Evolutionary conservation across 208 protist genomes (phyloP).

Genomic region (Trypanosoma conorhini): DNA sequence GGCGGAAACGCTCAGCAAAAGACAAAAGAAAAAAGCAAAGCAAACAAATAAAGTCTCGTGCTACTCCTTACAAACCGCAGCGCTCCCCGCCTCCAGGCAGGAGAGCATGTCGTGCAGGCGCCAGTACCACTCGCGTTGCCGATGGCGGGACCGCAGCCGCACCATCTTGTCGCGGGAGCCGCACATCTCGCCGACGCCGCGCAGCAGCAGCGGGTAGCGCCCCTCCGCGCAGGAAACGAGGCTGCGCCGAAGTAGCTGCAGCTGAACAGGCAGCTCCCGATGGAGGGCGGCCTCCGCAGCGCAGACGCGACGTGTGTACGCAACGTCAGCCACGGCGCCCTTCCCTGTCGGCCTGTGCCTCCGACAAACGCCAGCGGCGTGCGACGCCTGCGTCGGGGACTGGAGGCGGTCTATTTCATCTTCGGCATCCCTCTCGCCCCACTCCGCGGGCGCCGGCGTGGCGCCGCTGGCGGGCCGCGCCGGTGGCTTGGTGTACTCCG

Average conservation of each 20-base stretch:
- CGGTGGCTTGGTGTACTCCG: conserved; percentile 16
- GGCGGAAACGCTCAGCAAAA: background rate
- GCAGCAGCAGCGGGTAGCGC: conserved; percentile 17
- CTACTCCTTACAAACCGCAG: conserved; percentile 10
- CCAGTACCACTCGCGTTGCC: conserved; percentile 25
- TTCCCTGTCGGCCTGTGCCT: background rate
- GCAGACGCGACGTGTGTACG: background rate
- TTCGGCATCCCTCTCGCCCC: background rate
- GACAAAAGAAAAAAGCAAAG: background rate
- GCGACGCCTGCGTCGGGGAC: background rate
- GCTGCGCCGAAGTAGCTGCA: conserved; percentile 16
- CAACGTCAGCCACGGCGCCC: background rate
- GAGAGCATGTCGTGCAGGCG: conserved; percentile 14
- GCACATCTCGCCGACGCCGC: conserved; percentile 10
- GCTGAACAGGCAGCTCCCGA: conserved; percentile 13
- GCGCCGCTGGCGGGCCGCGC: background rate
- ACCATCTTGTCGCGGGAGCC: conserved; percentile 11
- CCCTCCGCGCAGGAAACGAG: conserved; percentile 13
- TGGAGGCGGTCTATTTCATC: background rate
- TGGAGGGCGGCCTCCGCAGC: conserved; percentile 13
- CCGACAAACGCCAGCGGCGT: background rate
- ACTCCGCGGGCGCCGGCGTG: conserved; percentile 6
- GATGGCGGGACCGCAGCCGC: conserved; percentile 5
- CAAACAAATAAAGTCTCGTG: background rate
- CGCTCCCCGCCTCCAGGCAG: conserved; percentile 24